Evolutionary conservation across 345 rosid species (phyloP).

Genomic region (Rhodomyrtus tomentosa): DNA sequence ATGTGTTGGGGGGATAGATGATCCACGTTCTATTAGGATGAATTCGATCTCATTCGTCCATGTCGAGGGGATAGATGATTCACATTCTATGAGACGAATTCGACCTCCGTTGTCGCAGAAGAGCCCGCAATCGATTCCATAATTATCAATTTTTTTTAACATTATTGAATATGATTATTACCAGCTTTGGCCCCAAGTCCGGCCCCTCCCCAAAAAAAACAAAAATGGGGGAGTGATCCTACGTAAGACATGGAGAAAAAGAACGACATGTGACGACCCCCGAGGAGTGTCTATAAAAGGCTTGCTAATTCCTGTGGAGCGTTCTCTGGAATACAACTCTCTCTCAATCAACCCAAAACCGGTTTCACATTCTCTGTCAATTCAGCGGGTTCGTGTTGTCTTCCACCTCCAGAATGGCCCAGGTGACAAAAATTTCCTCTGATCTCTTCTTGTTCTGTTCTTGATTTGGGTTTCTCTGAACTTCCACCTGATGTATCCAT

Average conservation of each 20-base stretch:
- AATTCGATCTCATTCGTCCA: neutral
- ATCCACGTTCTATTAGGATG: neutral
- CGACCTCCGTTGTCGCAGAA: no score
- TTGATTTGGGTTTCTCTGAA: neutral
- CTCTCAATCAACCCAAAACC: neutral
- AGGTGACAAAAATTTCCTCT: constrained; percentile 21
- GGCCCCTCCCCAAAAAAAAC: neutral
- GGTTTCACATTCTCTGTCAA: neutral
- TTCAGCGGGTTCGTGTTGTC: neutral
- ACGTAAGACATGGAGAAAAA: neutral
- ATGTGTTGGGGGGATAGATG: neutral
- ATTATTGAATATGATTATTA: no score
- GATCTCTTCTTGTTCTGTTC: neutral
- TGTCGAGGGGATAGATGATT: no score
- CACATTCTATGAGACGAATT: no score
- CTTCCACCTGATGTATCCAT: neutral
- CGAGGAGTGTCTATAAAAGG: neutral
- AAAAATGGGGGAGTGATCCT: neutral
- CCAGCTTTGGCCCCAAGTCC: neutral
- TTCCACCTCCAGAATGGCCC: constrained; percentile 35
- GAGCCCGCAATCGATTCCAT: neutral
- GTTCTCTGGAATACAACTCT: neutral
- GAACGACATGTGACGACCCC: neutral
- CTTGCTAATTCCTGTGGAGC: neutral
- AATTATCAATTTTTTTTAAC: neutral